Evolutionary conservation across 441 rosid genomes (phyloP), one percentile per base, ranked within the genome.

Genomic region (Gossypium davidsonii): DNA sequence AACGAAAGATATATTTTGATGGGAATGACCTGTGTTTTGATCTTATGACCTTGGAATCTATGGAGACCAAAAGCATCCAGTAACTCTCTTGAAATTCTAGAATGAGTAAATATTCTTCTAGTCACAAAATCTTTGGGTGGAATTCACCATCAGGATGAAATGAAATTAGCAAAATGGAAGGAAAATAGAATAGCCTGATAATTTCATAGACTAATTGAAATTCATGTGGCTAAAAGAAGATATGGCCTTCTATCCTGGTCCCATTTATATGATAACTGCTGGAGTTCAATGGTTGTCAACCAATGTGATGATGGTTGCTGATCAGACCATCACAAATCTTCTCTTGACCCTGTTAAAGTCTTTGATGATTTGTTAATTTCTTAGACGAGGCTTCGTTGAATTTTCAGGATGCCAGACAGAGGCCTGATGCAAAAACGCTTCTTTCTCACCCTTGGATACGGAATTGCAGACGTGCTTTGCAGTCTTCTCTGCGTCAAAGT

Each of bases 391-490:
- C 73, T 17, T 80, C 26, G 53, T 81, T 78, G 70, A 14, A 79
- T 52, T 79, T 77, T 64, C 84, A 96, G 99, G 99, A 93, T 86
- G 93, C 99, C 67, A 89, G 98, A 74, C 96, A 91, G 83, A 89
- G 99, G 82, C 98, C 99, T 61, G 98, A 96, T 88, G 99, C 99
- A 39, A 93, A 96, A 86, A 88, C 98, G 34, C 79, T 96, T 73
- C 97, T 96, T 75, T 96, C 97, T 78, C 99, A 96, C 80, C 94
- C 97, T 74, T 96, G 99, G 99, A 96, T 96, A 82, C 94, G 83
- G 72, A 93, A 93, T 75, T 91, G 85, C 78, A 84, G 94, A 80
- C 97, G 94, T 77, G 94, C 90, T 67, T 85, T 91, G 83, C 97
- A 89, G 80, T 89, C 99, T 76, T 83, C 96, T 81, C 81, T 93